Evolutionary conservation across 495 filamentous ascomycete genomes (phyloP), one percentile per base, ranked within the genome.

Genomic region (Hyaloscypha hepaticicola): DNA sequence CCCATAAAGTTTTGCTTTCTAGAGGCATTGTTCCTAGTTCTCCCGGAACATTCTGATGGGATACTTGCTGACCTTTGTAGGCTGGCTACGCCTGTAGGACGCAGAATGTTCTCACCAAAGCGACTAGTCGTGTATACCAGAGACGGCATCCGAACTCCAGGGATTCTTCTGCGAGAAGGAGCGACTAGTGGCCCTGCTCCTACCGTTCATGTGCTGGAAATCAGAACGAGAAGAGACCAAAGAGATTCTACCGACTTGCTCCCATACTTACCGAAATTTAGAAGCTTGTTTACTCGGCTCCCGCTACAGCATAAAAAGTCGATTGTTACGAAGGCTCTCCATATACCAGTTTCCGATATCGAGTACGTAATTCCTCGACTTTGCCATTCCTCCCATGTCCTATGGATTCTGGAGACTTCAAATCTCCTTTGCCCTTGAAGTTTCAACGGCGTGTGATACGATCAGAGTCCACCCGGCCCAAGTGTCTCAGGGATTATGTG

Each of bases 181-280:
- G 77, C 88, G 59, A 82, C 79, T 33, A 85, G 80, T 55, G 85
- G 83, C 7, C 69, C 79, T 25, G 77, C 80, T 21, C 90, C 92
- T 1, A 86, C 77, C 12, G 74, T 97, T 38, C 88, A 91, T 67
- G 85, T 96, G 6, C 81, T 93, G 28, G 91, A 94, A 68, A 87
- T 96, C 57, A 84, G 80, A 55, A 84, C 82, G 1, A 74, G 83
- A 59, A 78, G 83, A 45, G 80, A 81, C 65, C 82, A 82, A 51
- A 82, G 90, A n/a, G 83, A 92, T 69, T 83, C 89, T 34, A 87
- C 87, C 9, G 91, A 96, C 66, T 75, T 94, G 56, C 78, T 97
- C 24, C 93, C 93, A 7, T 96, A 90, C 72, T 73, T 95, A 1
- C 83, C 88, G 9, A 73, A 70, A 19, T 90, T 92, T 75, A 79